Evolutionary conservation across 1,139 yeast species (phyloP), one percentile per base, ranked within the genome.

Genomic region (Diutina mesorugosa): DNA sequence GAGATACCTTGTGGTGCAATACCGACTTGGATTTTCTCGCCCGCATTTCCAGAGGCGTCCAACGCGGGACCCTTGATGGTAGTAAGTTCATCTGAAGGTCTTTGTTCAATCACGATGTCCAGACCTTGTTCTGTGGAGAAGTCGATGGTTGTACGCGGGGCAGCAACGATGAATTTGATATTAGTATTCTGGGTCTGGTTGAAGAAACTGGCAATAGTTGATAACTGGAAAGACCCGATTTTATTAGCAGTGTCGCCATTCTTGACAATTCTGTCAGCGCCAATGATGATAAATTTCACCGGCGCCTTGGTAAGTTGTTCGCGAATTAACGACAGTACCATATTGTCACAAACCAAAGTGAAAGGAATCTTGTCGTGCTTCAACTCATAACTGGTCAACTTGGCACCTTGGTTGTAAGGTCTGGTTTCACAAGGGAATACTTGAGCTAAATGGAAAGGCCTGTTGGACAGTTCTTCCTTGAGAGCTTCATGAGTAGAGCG

Each of bases 161-260:
- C 98, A 47, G 97, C 98, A 6, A 93, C 97, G 55, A 90, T 82
- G 65, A 93, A 91, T 66, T 85, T 86, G 61, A 91, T 82, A 12
- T 76, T 78, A 47, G 75, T 73, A 54, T 72, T 68, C n/a, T 35
- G 56, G 16, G 60, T 51, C 1, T 30, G 38, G 58, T 76, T 76
- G 65, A 75, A 76, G 58, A 68, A 71, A 52, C 68, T 62, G n/a
- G 78, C 77, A 57, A 90, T 76, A 26, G 90, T 77, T 0, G 97
- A 87, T 61, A 93, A 73, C 71, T 91, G 97, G 70, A 81, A 87
- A 0, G 98, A 93, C n/a, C 99, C 99, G 59, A 93, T 93, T 70
- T 93, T 93, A 72, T 93, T 93, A 1, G 98, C 98, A 30, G 97
- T 83, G 66, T 93, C 99, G 58, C 99, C 99, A 68, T 90, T 87